Conservation (phyloP, 805 yeast species). For the Suhomyces canberraensis region DNA sequence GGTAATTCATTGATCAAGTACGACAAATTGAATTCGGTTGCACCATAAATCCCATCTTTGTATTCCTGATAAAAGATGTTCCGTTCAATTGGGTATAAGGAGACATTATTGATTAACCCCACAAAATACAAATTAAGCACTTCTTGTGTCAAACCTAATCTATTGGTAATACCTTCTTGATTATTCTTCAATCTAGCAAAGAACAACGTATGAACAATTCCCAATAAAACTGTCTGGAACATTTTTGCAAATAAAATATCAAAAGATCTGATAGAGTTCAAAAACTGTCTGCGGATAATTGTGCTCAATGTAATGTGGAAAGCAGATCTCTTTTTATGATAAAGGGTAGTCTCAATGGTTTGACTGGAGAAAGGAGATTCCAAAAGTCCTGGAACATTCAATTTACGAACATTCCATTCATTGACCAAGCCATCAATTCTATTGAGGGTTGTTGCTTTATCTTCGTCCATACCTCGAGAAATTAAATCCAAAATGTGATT, state of each 20-base stretch:
- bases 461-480: conserved; percentile 40
- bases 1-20: conserved; percentile 25
- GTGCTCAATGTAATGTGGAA: conserved; percentile 11
- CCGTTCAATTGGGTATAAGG: conserved; percentile 22
- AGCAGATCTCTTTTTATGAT: conserved; percentile 3
- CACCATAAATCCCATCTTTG: conserved; percentile 23
- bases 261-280: conserved; percentile 17
- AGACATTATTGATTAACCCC: conserved; percentile 24
- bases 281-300: conserved; percentile 16
- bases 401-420: conserved; percentile 20
- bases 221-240: conserved; percentile 16
- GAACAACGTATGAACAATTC: conserved; percentile 20
- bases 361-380: neutral
- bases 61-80: conserved; percentile 26
- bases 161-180: conserved; percentile 19
- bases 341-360: neutral
- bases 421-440: conserved; percentile 25
- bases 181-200: conserved; percentile 21
- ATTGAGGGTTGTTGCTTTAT: conserved; percentile 16
- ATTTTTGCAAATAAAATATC: conserved; percentile 20
- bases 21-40: conserved; percentile 17
- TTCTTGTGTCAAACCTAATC: conserved; percentile 24
- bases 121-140: conserved; percentile 22
- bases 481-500: conserved; percentile 32
- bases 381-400: neutral